phyloP scores from a whole-genome alignment of 2,329 filamentous ascomycete species.

The Apiospora pterosperma region DNA sequence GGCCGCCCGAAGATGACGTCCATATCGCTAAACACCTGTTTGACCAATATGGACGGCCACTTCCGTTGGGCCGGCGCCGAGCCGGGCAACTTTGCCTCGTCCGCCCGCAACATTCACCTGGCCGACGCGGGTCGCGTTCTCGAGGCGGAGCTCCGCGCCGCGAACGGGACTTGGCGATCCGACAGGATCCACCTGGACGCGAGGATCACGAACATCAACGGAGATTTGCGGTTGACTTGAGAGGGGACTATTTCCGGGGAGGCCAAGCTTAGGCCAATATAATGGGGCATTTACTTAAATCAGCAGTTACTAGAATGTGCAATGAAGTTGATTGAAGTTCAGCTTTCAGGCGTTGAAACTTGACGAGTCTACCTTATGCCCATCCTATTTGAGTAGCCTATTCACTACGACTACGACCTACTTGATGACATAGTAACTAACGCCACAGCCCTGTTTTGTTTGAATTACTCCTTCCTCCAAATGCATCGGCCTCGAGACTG shows the following conservation, averaged over 20 bases:
- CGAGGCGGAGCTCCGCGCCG: slow-evolving; percentile 7
- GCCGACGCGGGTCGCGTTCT: slow-evolving; percentile 10
- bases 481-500: no score
- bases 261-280: background rate
- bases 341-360: no score
- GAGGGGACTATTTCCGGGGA: background rate
- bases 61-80: slow-evolving; percentile 10
- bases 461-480: no score
- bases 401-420: no score
- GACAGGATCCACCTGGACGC: slow-evolving; percentile 9
- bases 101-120: slow-evolving; percentile 13
- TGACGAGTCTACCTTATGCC: no score
- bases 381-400: no score
- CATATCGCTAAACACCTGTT: slow-evolving; percentile 14
- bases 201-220: slow-evolving; percentile 9
- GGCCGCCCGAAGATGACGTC: slow-evolving; percentile 13
- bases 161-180: slow-evolving; percentile 5
- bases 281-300: background rate
- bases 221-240: slow-evolving; percentile 8
- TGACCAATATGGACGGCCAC: slow-evolving; percentile 14
- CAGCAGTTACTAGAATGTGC: no score
- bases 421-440: no score
- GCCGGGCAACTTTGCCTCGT: slow-evolving; percentile 13
- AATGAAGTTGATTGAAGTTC: no score
- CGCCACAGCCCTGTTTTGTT: no score